A percentile compares a stretch with the other conserved stretches of the same genome.
Evolutionary conservation across 139 green algal species (phyloP).

Genomic region (Mesostigma viride): DNA sequence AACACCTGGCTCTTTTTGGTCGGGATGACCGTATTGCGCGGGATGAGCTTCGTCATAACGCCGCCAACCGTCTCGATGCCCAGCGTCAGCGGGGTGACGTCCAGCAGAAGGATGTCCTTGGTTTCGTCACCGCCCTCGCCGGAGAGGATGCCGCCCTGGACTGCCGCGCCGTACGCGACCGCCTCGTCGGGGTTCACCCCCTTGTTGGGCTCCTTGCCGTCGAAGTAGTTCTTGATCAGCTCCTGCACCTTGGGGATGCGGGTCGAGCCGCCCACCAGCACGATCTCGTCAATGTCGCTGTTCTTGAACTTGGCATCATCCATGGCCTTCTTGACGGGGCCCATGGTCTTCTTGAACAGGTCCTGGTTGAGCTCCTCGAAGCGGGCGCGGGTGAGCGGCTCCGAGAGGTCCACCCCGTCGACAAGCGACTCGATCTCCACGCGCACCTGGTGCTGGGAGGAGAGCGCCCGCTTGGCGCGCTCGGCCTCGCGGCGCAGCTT

Average conservation of each 20-base stretch:
- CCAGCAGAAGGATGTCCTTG: constrained; percentile 65
- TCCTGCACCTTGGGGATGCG: constrained; percentile 70
- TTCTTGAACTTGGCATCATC: constrained; percentile 88
- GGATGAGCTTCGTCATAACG: constrained; percentile 55
- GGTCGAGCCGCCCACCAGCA: constrained; percentile 90
- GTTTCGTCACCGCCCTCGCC: constrained; percentile 57
- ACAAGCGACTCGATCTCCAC: constrained; percentile 93
- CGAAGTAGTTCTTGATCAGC: constrained; percentile 77
- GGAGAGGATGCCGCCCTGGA: constrained; percentile 69
- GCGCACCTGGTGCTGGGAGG: constrained; percentile 79
- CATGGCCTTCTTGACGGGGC: constrained; percentile 89
- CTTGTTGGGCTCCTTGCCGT: constrained; percentile 53
- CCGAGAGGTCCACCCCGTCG: constrained; percentile 89
- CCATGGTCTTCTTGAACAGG: constrained; percentile 95
- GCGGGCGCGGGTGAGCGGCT: constrained; percentile 91
- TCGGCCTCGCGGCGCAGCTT: constrained; percentile 94
- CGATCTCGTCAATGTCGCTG: constrained; percentile 80
- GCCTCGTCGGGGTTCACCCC: constrained; percentile 56
- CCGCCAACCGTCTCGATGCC: constrained; percentile 49
- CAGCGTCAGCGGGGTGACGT: constrained; percentile 46
- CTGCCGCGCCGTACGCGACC: constrained; percentile 45
- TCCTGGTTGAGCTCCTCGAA: constrained; percentile 99
- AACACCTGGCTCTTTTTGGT: constrained; percentile 98
- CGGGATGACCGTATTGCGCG: constrained; percentile 56
- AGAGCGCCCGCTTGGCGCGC: constrained; percentile 93